Base-by-base conservation (phyloP, 2,329 filamentous ascomycete species). In the Aspergillus nomiae region DNA sequence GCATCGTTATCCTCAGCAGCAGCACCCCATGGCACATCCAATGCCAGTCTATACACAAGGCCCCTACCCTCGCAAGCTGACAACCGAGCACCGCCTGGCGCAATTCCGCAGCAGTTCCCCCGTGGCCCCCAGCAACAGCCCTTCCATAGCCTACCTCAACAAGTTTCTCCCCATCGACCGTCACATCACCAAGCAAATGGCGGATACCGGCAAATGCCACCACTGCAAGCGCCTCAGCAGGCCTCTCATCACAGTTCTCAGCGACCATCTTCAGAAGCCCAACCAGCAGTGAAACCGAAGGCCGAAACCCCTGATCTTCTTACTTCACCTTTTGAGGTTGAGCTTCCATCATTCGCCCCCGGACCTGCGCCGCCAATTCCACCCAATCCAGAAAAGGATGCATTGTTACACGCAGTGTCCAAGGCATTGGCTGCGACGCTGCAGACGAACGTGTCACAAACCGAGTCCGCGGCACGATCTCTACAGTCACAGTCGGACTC, bases 311-410 rank as follows among this genome's bases (percentile, higher is more conserved):
- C 77, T 16, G 87, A 90, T 69, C 83, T 90, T 54, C 82, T 91
- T 59, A 86, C 87, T 38, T 87, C 87, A 24, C 85, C 86, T 1
- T 86, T 89, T 60, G 85, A 89, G 63, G 79, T 88, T 7, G 82
- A 86, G 26, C 77, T 88, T 5, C 85, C 86, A 12, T 81, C 81
- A 8, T 80, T 77, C 57, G 54, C 71, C 19, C 71, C 74, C 6
- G 73, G 74, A 9, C 84, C 90, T 7, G 87, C 92, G 0, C 94
- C 95, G 0, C 94, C 94, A 0, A 92, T 97, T 36, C 94, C 95
- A 0, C 94, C 93, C 0, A 99, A 99, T 72, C 95, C 95, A 0
- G 92, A 98, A 78, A 97, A 97, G 75, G 93, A 98, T 76, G 90
- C 91, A 24, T 86, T 98, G 19, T 84, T 97, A 3, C 85, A 86